Conservation (phyloP, 331 rosid species). For the Cydonia oblonga region DNA sequence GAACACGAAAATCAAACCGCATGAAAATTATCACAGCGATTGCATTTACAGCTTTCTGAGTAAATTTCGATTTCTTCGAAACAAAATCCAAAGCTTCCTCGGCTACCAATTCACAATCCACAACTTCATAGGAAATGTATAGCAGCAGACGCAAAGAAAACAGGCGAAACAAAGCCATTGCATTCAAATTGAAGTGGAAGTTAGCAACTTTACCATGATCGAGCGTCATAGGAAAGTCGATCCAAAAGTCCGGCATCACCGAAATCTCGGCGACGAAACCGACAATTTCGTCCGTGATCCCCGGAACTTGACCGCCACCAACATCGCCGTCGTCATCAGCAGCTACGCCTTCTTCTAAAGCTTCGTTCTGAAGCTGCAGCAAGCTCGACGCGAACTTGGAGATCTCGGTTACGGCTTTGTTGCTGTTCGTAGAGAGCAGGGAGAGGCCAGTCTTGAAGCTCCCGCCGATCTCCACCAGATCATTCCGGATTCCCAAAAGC, state of each 20-base stretch:
- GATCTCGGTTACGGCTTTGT: conserved; percentile 62
- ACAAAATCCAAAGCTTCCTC: not conserved
- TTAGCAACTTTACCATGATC: conserved; percentile 33
- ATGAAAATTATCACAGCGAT: not conserved
- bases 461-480: conserved; percentile 83
- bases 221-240: conserved; percentile 61
- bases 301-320: conserved; percentile 31
- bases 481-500: conserved; percentile 66
- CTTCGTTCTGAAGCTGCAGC: conserved; percentile 27
- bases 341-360: not conserved
- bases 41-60: not conserved
- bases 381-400: conserved; percentile 68
- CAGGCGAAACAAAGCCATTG: not conserved
- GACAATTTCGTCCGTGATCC: conserved; percentile 61
- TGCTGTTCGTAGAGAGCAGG: conserved; percentile 46
- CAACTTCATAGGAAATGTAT: not conserved
- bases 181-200: not conserved
- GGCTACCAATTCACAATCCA: not conserved
- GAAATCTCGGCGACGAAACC: conserved; percentile 56
- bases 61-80: not conserved
- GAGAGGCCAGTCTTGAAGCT: conserved; percentile 56
- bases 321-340: not conserved
- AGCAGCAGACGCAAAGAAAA: not conserved
- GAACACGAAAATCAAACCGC: not conserved
- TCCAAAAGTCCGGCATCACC: conserved; percentile 63